Base-by-base conservation (phyloP, 768 basidiomycete species). In the Boletellus sp. region DNA sequence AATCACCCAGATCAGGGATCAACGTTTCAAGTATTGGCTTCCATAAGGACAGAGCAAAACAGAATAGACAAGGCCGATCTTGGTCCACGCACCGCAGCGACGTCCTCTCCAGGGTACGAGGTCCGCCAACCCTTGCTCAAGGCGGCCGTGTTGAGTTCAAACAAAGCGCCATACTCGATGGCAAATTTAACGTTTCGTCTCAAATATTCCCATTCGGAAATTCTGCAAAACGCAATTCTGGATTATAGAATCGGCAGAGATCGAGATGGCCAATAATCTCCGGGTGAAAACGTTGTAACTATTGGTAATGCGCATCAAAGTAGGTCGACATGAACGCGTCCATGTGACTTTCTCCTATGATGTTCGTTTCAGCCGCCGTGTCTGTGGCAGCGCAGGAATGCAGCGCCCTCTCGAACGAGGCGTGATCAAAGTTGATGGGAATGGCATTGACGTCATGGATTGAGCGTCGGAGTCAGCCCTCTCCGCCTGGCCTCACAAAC, bases 231-330 rank as follows among this genome's bases (percentile, higher is more conserved):
- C 64, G 65, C 47, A 88, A 64, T 19, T 67, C 52, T 3, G 94
- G 93, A 19, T 74, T 74, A 74, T 89, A 97, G 9, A 99, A 77
- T 1, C 93, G 80, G 66, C 91, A 94, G 0, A 98, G 79, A 70
- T 98, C 95, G 56, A 97, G 74, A 69, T 99, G 96, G 2, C 93
- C 96, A 45, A 99, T 77, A 42, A 98, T 74, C 66, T 94, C 91
- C 15, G 96, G 96, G 46, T 77, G 79, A 66, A 90, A 83, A 20
- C 79, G 77, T 40, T 71, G 61, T 35, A 98, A 55, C 39, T 98
- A 70, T 38, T 77, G 72, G 66, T 78, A 82, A 59, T 99, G 95
- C 11, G 83, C 80, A 62, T 97, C 93, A 54, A 98, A 86, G 71
- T 97, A 99, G 11, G 75, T 65, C 12, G 69, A 75, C 4, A 90